Conservation (phyloP, 179 eudicot genomes). For the Beta macrorhiza region DNA sequence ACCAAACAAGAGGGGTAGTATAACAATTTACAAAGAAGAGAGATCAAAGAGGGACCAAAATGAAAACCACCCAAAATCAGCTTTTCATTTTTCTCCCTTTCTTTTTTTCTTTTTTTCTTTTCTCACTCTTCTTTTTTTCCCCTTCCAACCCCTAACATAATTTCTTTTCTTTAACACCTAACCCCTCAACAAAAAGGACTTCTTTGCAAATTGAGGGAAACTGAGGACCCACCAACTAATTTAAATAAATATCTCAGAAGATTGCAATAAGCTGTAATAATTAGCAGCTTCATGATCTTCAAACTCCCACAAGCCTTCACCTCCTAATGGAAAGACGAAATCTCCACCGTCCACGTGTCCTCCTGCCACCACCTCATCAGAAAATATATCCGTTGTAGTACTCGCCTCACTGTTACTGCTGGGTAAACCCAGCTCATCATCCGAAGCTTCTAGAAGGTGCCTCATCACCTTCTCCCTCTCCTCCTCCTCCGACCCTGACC, state of each 20-base stretch:
- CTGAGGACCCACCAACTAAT: background rate
- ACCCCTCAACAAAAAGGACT: slow-evolving; percentile 33
- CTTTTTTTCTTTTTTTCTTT: background rate
- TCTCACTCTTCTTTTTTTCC: slow-evolving; percentile 9
- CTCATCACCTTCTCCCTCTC: slow-evolving; percentile 53
- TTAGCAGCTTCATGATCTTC: slow-evolving; percentile 78
- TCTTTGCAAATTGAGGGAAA: slow-evolving; percentile 19
- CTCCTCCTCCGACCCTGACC: slow-evolving; percentile 32
- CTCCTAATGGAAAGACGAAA: slow-evolving; percentile 17
- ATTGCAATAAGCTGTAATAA: slow-evolving; percentile 56
- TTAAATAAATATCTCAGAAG: slow-evolving; percentile 66
- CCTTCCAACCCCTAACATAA: slow-evolving; percentile 19
- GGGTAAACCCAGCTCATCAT: slow-evolving; percentile 84
- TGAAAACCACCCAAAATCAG: slow-evolving; percentile 20
- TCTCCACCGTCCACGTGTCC: slow-evolving; percentile 40
- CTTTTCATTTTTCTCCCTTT: background rate
- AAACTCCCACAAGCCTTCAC: slow-evolving; percentile 69
- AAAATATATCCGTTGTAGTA: slow-evolving; percentile 7
- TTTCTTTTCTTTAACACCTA: slow-evolving; percentile 5
- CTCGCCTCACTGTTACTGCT: slow-evolving; percentile 7
- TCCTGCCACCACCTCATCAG: slow-evolving; percentile 15
- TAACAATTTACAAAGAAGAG: slow-evolving; percentile 34
- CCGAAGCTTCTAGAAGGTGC: slow-evolving; percentile 88
- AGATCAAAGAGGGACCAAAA: slow-evolving; percentile 20
- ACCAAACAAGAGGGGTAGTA: slow-evolving; percentile 20